A percentile compares a stretch with the other conserved stretches of the same genome.
phyloP scores from a whole-genome alignment of 805 yeast genomes.

The Wickerhamomyces alni region DNA sequence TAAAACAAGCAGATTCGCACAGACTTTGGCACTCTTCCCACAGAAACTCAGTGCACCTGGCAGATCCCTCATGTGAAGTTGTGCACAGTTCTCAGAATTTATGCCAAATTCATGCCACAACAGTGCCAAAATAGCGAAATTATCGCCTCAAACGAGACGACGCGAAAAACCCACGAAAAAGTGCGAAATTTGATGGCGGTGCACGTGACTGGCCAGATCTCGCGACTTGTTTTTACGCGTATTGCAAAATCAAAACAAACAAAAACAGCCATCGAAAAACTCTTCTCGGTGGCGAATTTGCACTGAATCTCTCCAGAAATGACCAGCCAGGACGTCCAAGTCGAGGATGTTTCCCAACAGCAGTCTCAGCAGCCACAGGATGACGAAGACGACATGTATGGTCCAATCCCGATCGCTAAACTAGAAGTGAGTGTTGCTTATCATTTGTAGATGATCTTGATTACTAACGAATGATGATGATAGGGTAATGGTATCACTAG shows the following conservation, averaged over 20 bases:
- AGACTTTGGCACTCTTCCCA: too few species aligned
- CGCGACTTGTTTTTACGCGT: background rate
- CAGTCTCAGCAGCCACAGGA: constrained; percentile 13
- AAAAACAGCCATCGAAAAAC: constrained; percentile 1
- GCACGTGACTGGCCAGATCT: background rate
- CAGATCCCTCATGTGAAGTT: too few species aligned
- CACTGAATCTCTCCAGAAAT: background rate
- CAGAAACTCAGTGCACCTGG: too few species aligned
- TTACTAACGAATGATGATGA: constrained; percentile 2
- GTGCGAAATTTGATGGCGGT: background rate
- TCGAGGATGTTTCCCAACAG: constrained; percentile 2
- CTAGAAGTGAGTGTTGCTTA: constrained; percentile 29
- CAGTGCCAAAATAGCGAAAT: too few species aligned
- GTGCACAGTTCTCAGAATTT: too few species aligned
- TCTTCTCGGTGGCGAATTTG: background rate
- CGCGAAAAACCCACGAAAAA: too few species aligned
- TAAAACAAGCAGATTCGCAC: too few species aligned
- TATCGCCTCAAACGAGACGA: too few species aligned
- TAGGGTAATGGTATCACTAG: constrained; percentile 81
- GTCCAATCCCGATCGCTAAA: constrained; percentile 49
- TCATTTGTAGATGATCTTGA: background rate
- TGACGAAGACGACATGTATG: constrained; percentile 49
- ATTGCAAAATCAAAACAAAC: constrained; percentile 1
- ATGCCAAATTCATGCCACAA: too few species aligned
- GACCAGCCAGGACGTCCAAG: constrained; percentile 9